These are phyloP conservation scores for Mycena belliarum DNA, from an alignment of 768 basidiomycete genomes.

Conservation along the genomic window DNA sequence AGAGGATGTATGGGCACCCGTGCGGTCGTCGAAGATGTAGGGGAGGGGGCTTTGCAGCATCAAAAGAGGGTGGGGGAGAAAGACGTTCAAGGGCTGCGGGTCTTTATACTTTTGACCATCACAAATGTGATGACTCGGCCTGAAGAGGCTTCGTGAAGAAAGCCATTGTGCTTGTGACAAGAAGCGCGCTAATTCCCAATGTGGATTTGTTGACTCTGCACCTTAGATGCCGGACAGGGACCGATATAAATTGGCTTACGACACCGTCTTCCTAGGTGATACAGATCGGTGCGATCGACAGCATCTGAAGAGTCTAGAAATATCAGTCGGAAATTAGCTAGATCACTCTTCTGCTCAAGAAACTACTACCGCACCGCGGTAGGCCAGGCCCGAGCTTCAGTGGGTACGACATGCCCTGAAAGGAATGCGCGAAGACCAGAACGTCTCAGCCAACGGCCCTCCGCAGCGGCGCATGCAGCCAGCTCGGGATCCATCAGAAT, in stretches of 20 bases:
- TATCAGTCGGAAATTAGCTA: slow-evolving; percentile 11
- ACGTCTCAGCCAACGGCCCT: background rate
- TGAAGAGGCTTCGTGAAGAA: slow-evolving; percentile 10
- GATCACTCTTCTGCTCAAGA: background rate
- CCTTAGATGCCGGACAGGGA: slow-evolving; percentile 15
- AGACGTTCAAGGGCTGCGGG: background rate
- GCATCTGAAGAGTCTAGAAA: background rate
- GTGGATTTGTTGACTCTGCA: slow-evolving; percentile 3
- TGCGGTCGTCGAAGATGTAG: slow-evolving; percentile 69
- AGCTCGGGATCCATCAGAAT: background rate
- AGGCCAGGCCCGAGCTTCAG: background rate
- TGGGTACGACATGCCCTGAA: background rate
- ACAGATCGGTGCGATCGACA: background rate
- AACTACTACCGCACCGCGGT: slow-evolving; percentile 4
- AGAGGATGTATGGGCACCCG: slow-evolving; percentile 51
- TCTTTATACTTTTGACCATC: slow-evolving; percentile 20
- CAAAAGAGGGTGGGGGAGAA: slow-evolving; percentile 16
- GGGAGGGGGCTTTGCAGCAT: slow-evolving; percentile 38
- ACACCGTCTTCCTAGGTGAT: slow-evolving; percentile 12
- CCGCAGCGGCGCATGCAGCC: no score
- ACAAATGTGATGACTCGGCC: slow-evolving; percentile 14
- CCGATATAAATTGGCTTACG: slow-evolving; percentile 9
- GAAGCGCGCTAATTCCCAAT: slow-evolving; percentile 17
- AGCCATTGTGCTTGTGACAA: slow-evolving; percentile 15
- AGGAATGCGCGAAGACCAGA: background rate